Evolutionary conservation across 495 filamentous ascomycete species (phyloP).

Genomic region (Apiosordaria backusii): DNA sequence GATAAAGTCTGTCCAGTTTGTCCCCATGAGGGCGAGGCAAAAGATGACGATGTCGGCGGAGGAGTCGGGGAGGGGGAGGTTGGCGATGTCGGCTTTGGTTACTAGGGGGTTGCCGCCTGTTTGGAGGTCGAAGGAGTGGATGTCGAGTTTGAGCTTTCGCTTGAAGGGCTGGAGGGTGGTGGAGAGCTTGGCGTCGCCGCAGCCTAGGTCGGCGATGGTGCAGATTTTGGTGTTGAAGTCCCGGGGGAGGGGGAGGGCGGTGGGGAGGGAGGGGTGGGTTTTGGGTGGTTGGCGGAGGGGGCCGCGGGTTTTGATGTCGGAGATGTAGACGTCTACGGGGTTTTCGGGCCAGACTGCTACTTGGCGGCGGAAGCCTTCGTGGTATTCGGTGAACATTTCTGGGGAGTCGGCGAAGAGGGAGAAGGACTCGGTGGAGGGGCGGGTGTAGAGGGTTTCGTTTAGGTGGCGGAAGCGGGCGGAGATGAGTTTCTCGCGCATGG

Average conservation of each 20-base stretch:
- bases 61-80: constrained; percentile 67
- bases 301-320: constrained; percentile 56
- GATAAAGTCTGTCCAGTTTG: constrained; percentile 93
- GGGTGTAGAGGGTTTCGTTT: constrained; percentile 94
- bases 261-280: constrained; percentile 15
- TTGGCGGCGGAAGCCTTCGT: constrained; percentile 89
- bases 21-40: constrained; percentile 96
- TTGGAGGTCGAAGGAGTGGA: constrained; percentile 53
- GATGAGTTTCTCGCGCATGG: constrained; percentile 89
- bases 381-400: constrained; percentile 90
- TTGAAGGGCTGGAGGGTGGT: constrained; percentile 61
- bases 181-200: constrained; percentile 62
- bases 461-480: constrained; percentile 95
- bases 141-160: constrained; percentile 37
- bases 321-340: constrained; percentile 80
- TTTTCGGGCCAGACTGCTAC: constrained; percentile 95
- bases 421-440: constrained; percentile 73
- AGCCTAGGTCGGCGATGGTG: constrained; percentile 71
- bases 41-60: constrained; percentile 83
- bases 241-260: constrained; percentile 31
- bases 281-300: constrained; percentile 31
- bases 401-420: constrained; percentile 74
- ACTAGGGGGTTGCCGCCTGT: constrained; percentile 61
- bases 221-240: constrained; percentile 51
- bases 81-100: constrained; percentile 81